Percentiles rank a stretch among this genome's conserved stretches.
phyloP scores from a whole-genome alignment of 179 eudicot genomes.

The Spinacia oleracea region DNA sequence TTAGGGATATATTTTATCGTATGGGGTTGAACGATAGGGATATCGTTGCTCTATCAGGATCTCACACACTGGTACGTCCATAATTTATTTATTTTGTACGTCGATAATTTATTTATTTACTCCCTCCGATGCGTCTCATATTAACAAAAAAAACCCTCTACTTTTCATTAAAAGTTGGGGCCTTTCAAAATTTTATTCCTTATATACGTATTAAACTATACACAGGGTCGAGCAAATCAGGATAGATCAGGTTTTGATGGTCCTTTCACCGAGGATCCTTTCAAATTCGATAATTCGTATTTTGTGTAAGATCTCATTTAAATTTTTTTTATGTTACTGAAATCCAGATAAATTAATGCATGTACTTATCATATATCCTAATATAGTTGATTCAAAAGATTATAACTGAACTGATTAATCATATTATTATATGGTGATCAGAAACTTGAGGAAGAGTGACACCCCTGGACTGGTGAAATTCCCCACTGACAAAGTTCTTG shows the following conservation, averaged over 20 bases:
- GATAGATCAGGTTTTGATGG: conserved; percentile 87
- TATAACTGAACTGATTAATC: background rate
- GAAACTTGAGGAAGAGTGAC: conserved; percentile 63
- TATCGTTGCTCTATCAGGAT: conserved; percentile 83
- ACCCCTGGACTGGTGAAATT: conserved; percentile 62
- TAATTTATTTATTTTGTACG: too few species aligned
- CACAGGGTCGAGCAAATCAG: conserved; percentile 77
- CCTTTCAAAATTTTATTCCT: too few species aligned
- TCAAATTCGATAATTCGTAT: conserved; percentile 81
- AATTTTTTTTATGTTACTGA: too few species aligned
- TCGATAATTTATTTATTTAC: too few species aligned
- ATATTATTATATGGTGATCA: conserved; percentile 16
- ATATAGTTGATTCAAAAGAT: background rate
- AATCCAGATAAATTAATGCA: too few species aligned
- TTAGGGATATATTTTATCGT: conserved; percentile 60
- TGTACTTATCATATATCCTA: background rate
- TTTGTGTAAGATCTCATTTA: conserved; percentile 81
- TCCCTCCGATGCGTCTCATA: too few species aligned
- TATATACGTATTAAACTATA: too few species aligned
- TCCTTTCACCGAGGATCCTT: conserved; percentile 70
- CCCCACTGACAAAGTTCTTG: conserved; percentile 63
- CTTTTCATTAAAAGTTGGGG: too few species aligned
- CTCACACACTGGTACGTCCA: conserved; percentile 93
- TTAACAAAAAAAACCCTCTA: too few species aligned
- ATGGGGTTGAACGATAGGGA: conserved; percentile 88